Conservation (phyloP, 2,329 filamentous ascomycete species). For the Tolypocladium cylindrosporum region DNA sequence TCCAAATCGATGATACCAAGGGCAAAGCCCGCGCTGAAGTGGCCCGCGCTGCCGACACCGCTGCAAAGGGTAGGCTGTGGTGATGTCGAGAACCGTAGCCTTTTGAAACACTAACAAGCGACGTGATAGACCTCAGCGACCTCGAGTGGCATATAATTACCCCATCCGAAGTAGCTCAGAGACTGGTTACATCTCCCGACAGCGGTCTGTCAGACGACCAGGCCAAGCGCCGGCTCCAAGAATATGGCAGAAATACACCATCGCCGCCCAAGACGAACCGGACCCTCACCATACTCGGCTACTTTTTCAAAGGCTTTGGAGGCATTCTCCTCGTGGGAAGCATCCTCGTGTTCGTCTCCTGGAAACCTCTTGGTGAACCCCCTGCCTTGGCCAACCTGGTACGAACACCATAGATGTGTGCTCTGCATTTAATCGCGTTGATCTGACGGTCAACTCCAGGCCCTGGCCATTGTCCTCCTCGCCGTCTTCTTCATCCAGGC, state of each 20-base stretch:
- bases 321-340: conserved; percentile 57
- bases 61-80: conserved; percentile 30
- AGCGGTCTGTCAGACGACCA: conserved; percentile 53
- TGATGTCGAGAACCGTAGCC: background rate
- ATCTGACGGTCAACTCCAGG: conserved; percentile 17
- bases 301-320: conserved; percentile 72
- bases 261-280: conserved; percentile 54
- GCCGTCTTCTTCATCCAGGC: conserved; percentile 62
- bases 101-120: background rate
- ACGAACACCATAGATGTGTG: background rate
- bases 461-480: conserved; percentile 62
- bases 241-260: conserved; percentile 59
- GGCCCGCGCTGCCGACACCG: conserved; percentile 28
- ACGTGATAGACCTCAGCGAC: conserved; percentile 42
- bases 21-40: conserved; percentile 30
- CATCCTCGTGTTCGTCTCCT: conserved; percentile 66
- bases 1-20: conserved; percentile 45
- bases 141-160: conserved; percentile 60
- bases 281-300: conserved; percentile 49
- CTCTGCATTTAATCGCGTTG: background rate
- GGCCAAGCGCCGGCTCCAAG: conserved; percentile 39
- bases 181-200: conserved; percentile 44
- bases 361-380: conserved; percentile 64
- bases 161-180: conserved; percentile 45
- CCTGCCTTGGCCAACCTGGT: conserved; percentile 56